phyloP scores from a whole-genome alignment of 805 yeast genomes.

The Zygoascus tannicola region DNA sequence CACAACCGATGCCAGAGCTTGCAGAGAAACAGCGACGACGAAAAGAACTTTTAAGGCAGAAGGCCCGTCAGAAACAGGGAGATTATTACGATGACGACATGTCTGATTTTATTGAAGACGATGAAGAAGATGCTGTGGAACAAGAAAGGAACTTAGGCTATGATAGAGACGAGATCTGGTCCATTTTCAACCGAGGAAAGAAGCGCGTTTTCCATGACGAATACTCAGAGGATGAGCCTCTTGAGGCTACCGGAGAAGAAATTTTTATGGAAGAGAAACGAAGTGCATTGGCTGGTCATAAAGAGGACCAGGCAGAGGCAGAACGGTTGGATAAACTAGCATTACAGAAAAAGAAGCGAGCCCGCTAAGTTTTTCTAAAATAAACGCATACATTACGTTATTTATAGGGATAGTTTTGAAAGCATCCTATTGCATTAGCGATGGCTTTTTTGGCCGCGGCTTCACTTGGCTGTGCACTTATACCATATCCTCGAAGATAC shows the following conservation, averaged over 20 bases:
- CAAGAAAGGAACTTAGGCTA: slow-evolving; percentile 27
- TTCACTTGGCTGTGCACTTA: neutral
- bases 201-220: slow-evolving; percentile 39
- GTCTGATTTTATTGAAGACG: slow-evolving; percentile 52
- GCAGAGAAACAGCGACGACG: slow-evolving; percentile 34
- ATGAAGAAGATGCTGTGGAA: slow-evolving; percentile 21
- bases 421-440: neutral
- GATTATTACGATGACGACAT: slow-evolving; percentile 33
- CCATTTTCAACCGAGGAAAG: slow-evolving; percentile 61
- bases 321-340: slow-evolving; percentile 15
- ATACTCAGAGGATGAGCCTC: slow-evolving; percentile 49
- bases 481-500: neutral
- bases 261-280: slow-evolving; percentile 72
- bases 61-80: slow-evolving; percentile 17
- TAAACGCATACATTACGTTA: slow-evolving; percentile 1
- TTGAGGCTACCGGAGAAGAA: slow-evolving; percentile 94
- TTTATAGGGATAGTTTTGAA: neutral
- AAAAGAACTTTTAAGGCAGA: slow-evolving; percentile 18
- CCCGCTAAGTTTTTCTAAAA: no score
- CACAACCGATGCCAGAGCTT: slow-evolving; percentile 29
- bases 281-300: slow-evolving; percentile 56
- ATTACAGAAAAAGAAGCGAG: no score
- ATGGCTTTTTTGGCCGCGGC: neutral
- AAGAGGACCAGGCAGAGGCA: slow-evolving; percentile 70
- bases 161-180: slow-evolving; percentile 84